phyloP scores from a whole-genome alignment of 2,329 filamentous ascomycete genomes.

The Colletotrichum theobromicola region DNA sequence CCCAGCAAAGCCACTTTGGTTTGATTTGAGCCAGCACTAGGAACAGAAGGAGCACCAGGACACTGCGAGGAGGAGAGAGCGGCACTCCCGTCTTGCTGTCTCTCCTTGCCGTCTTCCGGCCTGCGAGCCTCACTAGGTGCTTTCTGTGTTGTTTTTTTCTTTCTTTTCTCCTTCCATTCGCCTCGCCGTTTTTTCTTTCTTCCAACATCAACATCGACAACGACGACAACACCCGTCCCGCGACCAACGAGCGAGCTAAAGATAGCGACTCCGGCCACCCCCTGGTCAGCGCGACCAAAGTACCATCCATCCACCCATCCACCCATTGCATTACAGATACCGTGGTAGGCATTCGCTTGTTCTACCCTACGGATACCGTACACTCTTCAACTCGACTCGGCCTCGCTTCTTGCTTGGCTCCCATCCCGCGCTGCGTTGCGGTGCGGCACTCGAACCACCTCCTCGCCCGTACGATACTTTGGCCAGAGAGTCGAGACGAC shows the following conservation, averaged over 20 bases:
- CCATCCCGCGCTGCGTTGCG: background rate
- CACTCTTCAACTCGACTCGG: background rate
- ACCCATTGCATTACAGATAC: background rate
- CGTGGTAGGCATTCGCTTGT: slow-evolving; percentile 18
- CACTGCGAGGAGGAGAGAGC: background rate
- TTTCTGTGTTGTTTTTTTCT: background rate
- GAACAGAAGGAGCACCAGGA: background rate
- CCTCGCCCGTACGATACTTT: background rate
- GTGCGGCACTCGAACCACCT: background rate
- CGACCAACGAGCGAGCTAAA: background rate
- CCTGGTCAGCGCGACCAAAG: background rate
- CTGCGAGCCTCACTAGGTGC: background rate
- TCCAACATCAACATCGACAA: background rate
- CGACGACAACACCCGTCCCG: background rate
- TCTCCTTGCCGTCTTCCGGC: background rate
- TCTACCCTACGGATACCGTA: background rate
- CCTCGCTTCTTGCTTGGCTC: background rate
- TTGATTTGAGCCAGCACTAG: background rate
- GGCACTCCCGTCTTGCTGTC: background rate
- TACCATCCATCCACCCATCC: background rate
- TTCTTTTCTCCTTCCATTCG: background rate
- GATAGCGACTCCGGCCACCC: background rate
- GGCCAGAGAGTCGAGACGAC: background rate
- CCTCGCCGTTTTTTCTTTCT: background rate
- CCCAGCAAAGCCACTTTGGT: background rate